Conservation (phyloP, 2,329 filamentous ascomycete species). For the Trichocomaceae sp. region DNA sequence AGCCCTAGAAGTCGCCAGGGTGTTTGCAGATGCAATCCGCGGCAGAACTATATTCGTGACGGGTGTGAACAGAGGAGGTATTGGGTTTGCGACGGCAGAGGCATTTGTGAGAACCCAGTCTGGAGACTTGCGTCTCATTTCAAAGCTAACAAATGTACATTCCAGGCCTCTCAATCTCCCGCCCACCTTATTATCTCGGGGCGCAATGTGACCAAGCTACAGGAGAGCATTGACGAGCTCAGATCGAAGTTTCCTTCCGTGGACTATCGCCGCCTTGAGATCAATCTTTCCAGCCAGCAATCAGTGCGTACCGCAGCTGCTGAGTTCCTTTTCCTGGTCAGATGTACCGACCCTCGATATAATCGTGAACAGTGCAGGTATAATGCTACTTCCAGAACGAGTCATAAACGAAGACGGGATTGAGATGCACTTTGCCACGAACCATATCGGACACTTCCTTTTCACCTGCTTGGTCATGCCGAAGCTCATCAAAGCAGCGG, state of each 20-base stretch:
- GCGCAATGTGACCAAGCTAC: slow-evolving; percentile 11
- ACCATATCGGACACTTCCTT: slow-evolving; percentile 37
- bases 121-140: background rate
- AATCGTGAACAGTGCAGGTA: slow-evolving; percentile 41
- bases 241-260: slow-evolving; percentile 13
- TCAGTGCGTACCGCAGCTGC: slow-evolving; percentile 28
- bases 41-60: slow-evolving; percentile 23
- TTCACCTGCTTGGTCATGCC: slow-evolving; percentile 23
- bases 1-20: slow-evolving; percentile 34
- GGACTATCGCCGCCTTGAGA: slow-evolving; percentile 19
- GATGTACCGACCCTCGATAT: slow-evolving; percentile 32
- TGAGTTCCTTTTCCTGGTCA: slow-evolving; percentile 22
- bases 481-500: slow-evolving; percentile 14
- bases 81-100: slow-evolving; percentile 9
- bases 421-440: slow-evolving; percentile 35
- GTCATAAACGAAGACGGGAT: slow-evolving; percentile 28
- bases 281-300: slow-evolving; percentile 30
- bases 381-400: slow-evolving; percentile 29
- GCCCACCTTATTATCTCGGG: slow-evolving; percentile 14
- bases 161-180: slow-evolving; percentile 18
- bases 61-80: slow-evolving; percentile 2
- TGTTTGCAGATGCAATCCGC: slow-evolving; percentile 28
- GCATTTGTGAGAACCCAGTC: slow-evolving; percentile 6
- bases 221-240: slow-evolving; percentile 13
- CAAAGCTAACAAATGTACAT: background rate